Conservation (phyloP, 306 rosid species). For the Hylodesmum podocarpum region DNA sequence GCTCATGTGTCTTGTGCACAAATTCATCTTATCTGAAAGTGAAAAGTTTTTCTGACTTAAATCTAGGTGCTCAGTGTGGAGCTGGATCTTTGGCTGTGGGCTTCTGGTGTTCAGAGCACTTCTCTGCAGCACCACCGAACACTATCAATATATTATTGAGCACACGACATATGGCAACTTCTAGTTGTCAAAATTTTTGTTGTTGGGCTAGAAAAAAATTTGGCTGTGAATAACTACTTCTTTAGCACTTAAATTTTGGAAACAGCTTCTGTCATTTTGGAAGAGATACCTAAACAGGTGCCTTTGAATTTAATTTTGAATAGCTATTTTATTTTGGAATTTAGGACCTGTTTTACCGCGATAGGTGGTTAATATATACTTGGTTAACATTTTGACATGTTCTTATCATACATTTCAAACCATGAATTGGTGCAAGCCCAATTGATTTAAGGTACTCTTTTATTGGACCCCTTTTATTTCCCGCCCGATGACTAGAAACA, state of each 20-base stretch:
- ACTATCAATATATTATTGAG: slow-evolving; percentile 82
- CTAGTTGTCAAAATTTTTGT: slow-evolving; percentile 13
- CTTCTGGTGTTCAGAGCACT: slow-evolving; percentile 68
- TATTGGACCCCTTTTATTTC: slow-evolving; percentile 80
- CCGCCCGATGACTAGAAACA: slow-evolving; percentile 52
- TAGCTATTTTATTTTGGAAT: neutral
- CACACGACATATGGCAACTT: slow-evolving; percentile 19
- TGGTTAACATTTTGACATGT: slow-evolving; percentile 44
- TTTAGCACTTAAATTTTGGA: neutral
- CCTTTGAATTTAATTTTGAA: slow-evolving; percentile 19
- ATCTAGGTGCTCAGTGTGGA: slow-evolving; percentile 91
- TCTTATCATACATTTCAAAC: neutral
- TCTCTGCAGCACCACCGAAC: slow-evolving; percentile 90
- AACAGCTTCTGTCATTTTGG: slow-evolving; percentile 25
- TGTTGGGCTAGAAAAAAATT: slow-evolving; percentile 13
- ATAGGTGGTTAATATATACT: slow-evolving; percentile 25
- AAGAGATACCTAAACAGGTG: neutral
- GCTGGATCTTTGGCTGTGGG: slow-evolving; percentile 99
- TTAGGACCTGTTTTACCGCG: neutral
- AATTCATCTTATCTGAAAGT: slow-evolving; percentile 4
- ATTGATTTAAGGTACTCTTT: slow-evolving; percentile 80
- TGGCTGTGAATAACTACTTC: slow-evolving; percentile 16
- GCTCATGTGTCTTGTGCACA: neutral
- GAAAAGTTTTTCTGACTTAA: slow-evolving; percentile 11
- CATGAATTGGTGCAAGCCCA: slow-evolving; percentile 76